A percentile compares a stretch with the other conserved stretches of the same genome.
Conservation (phyloP, 257 asterid genomes). For the Fraxinus americana region DNA sequence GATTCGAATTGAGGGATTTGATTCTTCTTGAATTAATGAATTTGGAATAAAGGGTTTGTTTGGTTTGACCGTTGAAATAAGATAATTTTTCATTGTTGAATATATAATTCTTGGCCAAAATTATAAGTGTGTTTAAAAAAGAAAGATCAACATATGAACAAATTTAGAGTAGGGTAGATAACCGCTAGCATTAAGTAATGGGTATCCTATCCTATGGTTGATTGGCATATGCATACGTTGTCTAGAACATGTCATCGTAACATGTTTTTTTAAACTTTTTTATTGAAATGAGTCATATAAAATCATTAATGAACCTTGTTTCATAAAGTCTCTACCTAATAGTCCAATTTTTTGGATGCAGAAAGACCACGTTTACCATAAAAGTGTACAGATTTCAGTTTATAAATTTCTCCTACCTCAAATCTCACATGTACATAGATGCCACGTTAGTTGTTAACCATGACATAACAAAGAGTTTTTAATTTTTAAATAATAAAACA, state of each 20-base stretch:
- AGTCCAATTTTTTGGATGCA: background rate
- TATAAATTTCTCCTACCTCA: background rate
- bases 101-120: background rate
- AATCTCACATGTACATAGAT: background rate
- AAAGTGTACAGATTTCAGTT: background rate
- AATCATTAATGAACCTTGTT: background rate
- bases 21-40: background rate
- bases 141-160: background rate
- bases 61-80: background rate
- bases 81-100: background rate
- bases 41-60: background rate
- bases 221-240: background rate
- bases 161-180: background rate
- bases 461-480: background rate
- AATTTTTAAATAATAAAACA: background rate
- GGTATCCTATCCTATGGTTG: background rate
- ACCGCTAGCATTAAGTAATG: background rate
- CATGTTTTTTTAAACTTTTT: background rate
- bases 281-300: background rate
- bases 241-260: background rate
- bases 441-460: background rate
- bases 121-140: background rate
- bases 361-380: background rate
- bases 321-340: background rate
- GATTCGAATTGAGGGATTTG: background rate